Base-by-base conservation (phyloP, 1,139 yeast genomes). In the Candida smagusa region DNA sequence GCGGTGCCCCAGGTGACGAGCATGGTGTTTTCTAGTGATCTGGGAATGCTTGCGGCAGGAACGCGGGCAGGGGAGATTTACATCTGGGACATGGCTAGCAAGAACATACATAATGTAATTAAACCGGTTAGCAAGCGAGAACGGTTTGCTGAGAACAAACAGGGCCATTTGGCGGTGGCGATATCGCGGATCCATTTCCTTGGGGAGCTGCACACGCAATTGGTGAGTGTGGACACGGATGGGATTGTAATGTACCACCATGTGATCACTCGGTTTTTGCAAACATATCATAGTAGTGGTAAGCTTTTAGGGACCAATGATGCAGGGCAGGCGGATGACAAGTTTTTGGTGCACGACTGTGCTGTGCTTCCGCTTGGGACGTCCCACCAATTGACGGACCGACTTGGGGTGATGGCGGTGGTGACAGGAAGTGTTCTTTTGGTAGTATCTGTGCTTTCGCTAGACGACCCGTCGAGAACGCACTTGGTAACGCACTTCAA, bases 201-300 rank as follows among this genome's bases (percentile, higher is more conserved):
- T 9, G 82, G 80, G 2, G 66, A 68, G 26, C 69, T 81, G 45
- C 81, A 75, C 42, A 70, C 79, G 8, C 80, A 79, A 13, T 43
- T 87, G 13, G 61, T 84, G 3, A 73, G 85, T 6, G 65, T 77
- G 2, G 92, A 86, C 52, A 59, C 61, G 5, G 61, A 72, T 2
- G 95, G 95, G 0, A 59, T 74, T 48, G 66, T 81, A 8, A 66
- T 79, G 38, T 71, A 65, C 44, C 94, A 86, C 55, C 72, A 75
- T 48, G 82, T 84, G 0, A 64, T 71, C 33, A 68, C 81, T 40
- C 70, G 76, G 27, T 60, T 82, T 21, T 55, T 83, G 39, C 77
- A 82, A 31, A 65, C 68, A 35, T 62, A 71, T 37, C 68, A 72
- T 22, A 65, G 67, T n/a, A 64, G 83, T 0, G 68, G 65, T 38